These are phyloP conservation scores for Coix lacrymajobi DNA, from an alignment of 176 grass and related monocot species.

Conservation along the genomic window DNA sequence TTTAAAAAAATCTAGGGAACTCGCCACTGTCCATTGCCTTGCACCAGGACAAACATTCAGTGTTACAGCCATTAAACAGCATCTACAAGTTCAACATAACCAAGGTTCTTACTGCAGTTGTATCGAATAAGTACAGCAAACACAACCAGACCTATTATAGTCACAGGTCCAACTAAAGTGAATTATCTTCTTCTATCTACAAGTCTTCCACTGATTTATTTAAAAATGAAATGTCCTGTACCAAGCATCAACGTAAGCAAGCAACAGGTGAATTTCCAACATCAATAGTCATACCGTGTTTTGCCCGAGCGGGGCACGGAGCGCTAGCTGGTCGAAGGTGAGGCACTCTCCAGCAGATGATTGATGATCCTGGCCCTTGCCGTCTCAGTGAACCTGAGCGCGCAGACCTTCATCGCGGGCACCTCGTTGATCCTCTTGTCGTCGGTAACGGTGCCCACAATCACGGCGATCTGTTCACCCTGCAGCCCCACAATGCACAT, in stretches of 20 bases:
- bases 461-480: constrained; percentile 63
- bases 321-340: constrained; percentile 72
- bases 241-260: background rate
- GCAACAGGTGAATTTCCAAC: background rate
- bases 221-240: background rate
- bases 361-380: constrained; percentile 62
- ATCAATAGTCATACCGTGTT: constrained; percentile 37
- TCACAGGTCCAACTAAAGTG: background rate
- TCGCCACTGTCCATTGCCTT: background rate
- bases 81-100: background rate
- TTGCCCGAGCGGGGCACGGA: constrained; percentile 49
- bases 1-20: too few relatives aligned
- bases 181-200: background rate
- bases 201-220: too few relatives aligned
- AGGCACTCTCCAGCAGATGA: constrained; percentile 64
- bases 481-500: constrained; percentile 5
- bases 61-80: background rate
- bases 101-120: background rate
- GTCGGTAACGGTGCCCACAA: constrained; percentile 64
- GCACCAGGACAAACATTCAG: background rate
- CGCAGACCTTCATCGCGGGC: constrained; percentile 61
- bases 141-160: background rate
- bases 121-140: background rate
- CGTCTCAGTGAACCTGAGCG: constrained; percentile 77
- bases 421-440: constrained; percentile 81